These are phyloP conservation scores for Helotiales sp. DNA, from an alignment of 2,329 filamentous ascomycete genomes.

Conservation along the genomic window DNA sequence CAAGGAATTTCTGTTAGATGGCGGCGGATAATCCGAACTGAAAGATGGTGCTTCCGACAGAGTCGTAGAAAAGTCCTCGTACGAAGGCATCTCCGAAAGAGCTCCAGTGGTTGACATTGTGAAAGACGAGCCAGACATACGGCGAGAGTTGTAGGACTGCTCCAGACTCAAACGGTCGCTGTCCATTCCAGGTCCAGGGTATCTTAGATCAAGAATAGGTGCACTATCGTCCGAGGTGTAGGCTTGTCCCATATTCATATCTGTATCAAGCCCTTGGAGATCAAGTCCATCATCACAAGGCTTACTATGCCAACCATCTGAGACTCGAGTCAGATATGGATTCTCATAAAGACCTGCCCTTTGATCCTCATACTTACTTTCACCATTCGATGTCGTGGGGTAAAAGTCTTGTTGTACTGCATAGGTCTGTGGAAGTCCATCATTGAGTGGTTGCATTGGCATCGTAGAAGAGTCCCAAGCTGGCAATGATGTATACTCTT, in stretches of 20 bases:
- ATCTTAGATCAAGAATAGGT: conserved; percentile 65
- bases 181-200: conserved; percentile 54
- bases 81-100: conserved; percentile 71
- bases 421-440: conserved; percentile 58
- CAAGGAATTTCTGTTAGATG: conserved; percentile 70
- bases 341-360: conserved; percentile 23
- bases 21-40: conserved; percentile 68
- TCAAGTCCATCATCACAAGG: conserved; percentile 62
- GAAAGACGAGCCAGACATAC: conserved; percentile 75
- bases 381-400: conserved; percentile 54
- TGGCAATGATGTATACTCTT: conserved; percentile 57
- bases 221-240: conserved; percentile 67
- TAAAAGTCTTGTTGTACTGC: conserved; percentile 65
- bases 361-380: conserved; percentile 48
- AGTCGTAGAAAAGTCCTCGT: conserved; percentile 71
- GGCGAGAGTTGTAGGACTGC: conserved; percentile 58
- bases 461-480: conserved; percentile 63
- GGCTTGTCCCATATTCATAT: conserved; percentile 65
- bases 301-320: conserved; percentile 59
- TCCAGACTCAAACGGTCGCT: conserved; percentile 57
- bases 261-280: conserved; percentile 58
- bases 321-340: conserved; percentile 33
- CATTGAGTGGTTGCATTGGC: conserved; percentile 49
- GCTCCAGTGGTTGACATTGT: conserved; percentile 71
- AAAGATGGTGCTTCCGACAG: conserved; percentile 72